Conservation (phyloP, 2,329 filamentous ascomycete genomes). For the Orbilia oligospora region DNA sequence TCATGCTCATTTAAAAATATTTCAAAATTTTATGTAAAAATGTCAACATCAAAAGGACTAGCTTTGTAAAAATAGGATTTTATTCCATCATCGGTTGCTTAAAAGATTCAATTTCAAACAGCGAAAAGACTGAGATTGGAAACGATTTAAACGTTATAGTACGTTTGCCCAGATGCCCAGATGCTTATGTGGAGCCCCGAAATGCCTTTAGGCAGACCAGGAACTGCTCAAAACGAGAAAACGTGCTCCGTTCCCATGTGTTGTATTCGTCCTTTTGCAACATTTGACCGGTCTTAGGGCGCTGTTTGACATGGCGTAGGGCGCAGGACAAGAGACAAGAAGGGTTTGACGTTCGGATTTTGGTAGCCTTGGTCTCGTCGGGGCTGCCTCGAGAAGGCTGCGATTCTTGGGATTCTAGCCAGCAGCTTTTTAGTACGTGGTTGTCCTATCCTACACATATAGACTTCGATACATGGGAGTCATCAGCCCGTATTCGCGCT, state of each 20-base stretch:
- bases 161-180: conserved; percentile 13
- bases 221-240: neutral
- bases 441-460: conserved; percentile 7
- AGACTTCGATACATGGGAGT: neutral
- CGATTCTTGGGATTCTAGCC: conserved; percentile 22
- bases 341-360: neutral
- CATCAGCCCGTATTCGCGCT: neutral
- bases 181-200: conserved; percentile 16
- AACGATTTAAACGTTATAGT: conserved; percentile 11
- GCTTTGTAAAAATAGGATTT: neutral
- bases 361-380: neutral
- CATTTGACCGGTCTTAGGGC: conserved; percentile 1
- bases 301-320: conserved; percentile 10
- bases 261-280: conserved; percentile 28
- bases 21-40: conserved; percentile 12
- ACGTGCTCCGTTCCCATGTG: conserved; percentile 14
- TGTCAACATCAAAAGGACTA: neutral
- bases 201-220: conserved; percentile 2
- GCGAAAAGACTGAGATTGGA: neutral
- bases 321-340: neutral
- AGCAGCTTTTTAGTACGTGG: neutral
- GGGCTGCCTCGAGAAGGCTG: conserved; percentile 7
- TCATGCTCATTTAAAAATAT: neutral
- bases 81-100: conserved; percentile 13
- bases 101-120: conserved; percentile 12